Evolutionary conservation across 2,329 filamentous ascomycete genomes (phyloP).

Genomic region (Pezicula rhizophila): DNA sequence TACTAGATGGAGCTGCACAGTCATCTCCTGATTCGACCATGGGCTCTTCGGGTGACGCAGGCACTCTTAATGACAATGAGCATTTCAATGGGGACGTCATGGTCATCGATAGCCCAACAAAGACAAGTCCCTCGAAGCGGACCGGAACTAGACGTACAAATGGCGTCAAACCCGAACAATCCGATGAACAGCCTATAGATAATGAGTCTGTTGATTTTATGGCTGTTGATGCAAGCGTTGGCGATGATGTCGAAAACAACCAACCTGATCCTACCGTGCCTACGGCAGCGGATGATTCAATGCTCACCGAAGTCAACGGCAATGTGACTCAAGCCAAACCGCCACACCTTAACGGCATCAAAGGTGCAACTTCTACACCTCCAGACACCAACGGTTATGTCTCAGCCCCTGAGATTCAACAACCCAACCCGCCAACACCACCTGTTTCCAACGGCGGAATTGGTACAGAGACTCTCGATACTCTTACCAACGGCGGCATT

Average conservation of each 20-base stretch:
- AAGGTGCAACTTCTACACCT: constrained; percentile 32
- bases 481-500: constrained; percentile 66
- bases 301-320: constrained; percentile 15
- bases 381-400: constrained; percentile 43
- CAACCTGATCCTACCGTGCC: constrained; percentile 4
- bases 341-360: constrained; percentile 24
- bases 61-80: constrained; percentile 37
- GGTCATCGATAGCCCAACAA: constrained; percentile 5
- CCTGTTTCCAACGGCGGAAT: constrained; percentile 56
- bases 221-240: constrained; percentile 16
- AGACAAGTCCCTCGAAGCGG: constrained; percentile 1
- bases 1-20: constrained; percentile 64
- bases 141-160: constrained; percentile 1
- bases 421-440: constrained; percentile 51
- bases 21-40: constrained; percentile 34
- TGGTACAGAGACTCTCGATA: constrained; percentile 13
- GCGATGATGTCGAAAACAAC: constrained; percentile 22
- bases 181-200: constrained; percentile 3
- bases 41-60: constrained; percentile 31
- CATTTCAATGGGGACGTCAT: constrained; percentile 31
- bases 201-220: constrained; percentile 8
- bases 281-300: constrained; percentile 14
- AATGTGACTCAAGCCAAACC: constrained; percentile 10
- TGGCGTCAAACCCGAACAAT: constrained; percentile 9
- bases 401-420: constrained; percentile 10